Evolutionary conservation across 306 rosid species (phyloP).

Genomic region (Corylus heterophylla): DNA sequence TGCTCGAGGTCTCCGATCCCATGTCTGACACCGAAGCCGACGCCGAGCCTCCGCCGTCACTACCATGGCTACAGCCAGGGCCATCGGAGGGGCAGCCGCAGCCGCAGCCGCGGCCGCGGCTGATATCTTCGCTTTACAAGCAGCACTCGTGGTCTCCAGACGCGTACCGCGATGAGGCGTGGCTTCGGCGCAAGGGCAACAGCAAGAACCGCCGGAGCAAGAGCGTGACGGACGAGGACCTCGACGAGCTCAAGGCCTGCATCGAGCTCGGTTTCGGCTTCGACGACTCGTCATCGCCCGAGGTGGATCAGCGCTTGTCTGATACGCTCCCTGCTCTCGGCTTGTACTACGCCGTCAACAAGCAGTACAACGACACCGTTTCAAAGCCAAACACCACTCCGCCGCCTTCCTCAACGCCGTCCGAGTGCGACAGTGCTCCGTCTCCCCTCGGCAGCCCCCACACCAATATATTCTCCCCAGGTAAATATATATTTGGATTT

Average conservation of each 20-base stretch:
- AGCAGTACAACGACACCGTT: slow-evolving; percentile 49
- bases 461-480: slow-evolving; percentile 43
- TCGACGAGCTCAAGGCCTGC: slow-evolving; percentile 89
- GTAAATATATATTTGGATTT: slow-evolving; percentile 21
- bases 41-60: slow-evolving; percentile 11
- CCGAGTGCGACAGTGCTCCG: slow-evolving; percentile 56
- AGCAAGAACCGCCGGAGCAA: slow-evolving; percentile 62
- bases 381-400: slow-evolving; percentile 33
- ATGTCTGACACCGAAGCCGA: slow-evolving; percentile 33
- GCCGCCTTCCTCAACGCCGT: slow-evolving; percentile 47
- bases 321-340: slow-evolving; percentile 84
- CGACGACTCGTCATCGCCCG: slow-evolving; percentile 56
- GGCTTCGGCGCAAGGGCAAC: slow-evolving; percentile 81
- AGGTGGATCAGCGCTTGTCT: slow-evolving; percentile 55
- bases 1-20: slow-evolving; percentile 22
- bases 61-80: background rate
- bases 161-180: slow-evolving; percentile 71
- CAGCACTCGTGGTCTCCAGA: slow-evolving; percentile 96
- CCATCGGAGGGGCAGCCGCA: background rate
- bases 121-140: slow-evolving; percentile 60
- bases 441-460: slow-evolving; percentile 68
- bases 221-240: slow-evolving; percentile 88
- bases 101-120: background rate
- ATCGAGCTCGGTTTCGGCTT: slow-evolving; percentile 88
- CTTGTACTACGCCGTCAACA: slow-evolving; percentile 80